Base-by-base conservation (phyloP, 1,284 basidiomycete species). In the Tremellales sp. region DNA sequence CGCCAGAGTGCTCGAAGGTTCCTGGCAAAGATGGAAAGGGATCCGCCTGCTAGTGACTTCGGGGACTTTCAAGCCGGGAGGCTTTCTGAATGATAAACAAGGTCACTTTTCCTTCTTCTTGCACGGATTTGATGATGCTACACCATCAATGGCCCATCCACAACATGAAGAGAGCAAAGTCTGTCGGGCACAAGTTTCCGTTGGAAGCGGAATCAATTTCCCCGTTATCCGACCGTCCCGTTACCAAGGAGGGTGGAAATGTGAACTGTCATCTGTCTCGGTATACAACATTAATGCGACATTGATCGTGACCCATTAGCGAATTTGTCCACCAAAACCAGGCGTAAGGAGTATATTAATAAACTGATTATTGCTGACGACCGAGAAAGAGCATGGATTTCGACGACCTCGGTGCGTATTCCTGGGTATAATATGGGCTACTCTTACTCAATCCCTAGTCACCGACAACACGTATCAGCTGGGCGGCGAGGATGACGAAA, bases 401-500 rank as follows among this genome's bases (percentile, higher is more conserved):
- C 34, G 68, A 70, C 53, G 65, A 68, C 16, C 60, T 70, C 16
- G 49, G 68, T 68, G 35, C 56, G 63, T 9, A 16, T 26, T 31
- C 40, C 18, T 24, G 3, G 2, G n/a, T 31, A 25, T 42, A n/a
- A 18, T 14, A 26, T 21, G 4, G 25, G 18, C 5, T 22, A 39
- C 16, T 26, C 43, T 52, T 34, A 52, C 43, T 27, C 1, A 24
- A 29, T 14, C 8, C 38, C n/a, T n/a, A 69, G 68, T 58, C 48
- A 54, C 64, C 47, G 71, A 73, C 60, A 71, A 70, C 51, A 63
- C 62, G 35, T 72, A 68, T 49, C 53, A 64, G 44, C 66, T 72
- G 37, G 70, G 70, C 19, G 68, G 68, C 16, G 64, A 64, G 16
- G 70, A 71, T 34, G 70, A 71, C 45, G 73, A 76, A 52, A 62